Evolutionary conservation across 352 stramenopile species (phyloP), one percentile per base, ranked within the genome.

Genomic region (Phytophthora gonapodyides): DNA sequence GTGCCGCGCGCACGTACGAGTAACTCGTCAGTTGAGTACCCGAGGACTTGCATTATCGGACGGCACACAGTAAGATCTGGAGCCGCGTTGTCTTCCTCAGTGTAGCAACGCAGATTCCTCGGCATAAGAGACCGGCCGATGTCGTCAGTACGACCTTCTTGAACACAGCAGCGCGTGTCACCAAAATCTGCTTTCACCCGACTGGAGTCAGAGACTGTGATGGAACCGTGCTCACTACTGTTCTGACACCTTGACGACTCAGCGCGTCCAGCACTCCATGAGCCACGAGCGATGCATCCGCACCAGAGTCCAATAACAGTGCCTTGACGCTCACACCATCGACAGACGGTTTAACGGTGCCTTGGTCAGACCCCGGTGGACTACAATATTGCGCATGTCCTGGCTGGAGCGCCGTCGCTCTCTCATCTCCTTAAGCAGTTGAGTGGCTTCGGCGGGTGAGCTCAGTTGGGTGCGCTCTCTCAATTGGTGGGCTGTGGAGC

Each of bases 31-130:
- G 50, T 60, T 2, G 43, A 57, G 34, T 60, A 66, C 1, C 58
- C 58, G 0, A 60, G 50, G 27, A 56, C 34, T 37, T 42, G 33
- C 42, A 66, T 66, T 33, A 66, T 52, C n/a, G 58, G 58, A 0
- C 58, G 41, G 11, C 49, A 43, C 3, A 66, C 50, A 9, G 24
- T 66, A 12, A 61, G 2, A 1, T 59, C 21, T 15, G 46, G 7
- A 1, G 1, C n/a, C 0, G 2, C 5, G 42, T 56, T 56, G 1
- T 38, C 16, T 27, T 60, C 48, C 9, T 66, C 49, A 7, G 60
- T 24, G 34, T 41, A 50, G 49, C 43, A 49, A 1, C 13, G 13
- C 6, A 66, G 43, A 16, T 65, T 58, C 1, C 37, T 15, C 7
- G 50, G 36, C 40, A 66, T 52, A 0, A 66, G 37, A 19, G 58